Evolutionary conservation across 805 yeast species (phyloP), one percentile per base, ranked within the genome.

Genomic region (Wickerhamomyces alni): DNA sequence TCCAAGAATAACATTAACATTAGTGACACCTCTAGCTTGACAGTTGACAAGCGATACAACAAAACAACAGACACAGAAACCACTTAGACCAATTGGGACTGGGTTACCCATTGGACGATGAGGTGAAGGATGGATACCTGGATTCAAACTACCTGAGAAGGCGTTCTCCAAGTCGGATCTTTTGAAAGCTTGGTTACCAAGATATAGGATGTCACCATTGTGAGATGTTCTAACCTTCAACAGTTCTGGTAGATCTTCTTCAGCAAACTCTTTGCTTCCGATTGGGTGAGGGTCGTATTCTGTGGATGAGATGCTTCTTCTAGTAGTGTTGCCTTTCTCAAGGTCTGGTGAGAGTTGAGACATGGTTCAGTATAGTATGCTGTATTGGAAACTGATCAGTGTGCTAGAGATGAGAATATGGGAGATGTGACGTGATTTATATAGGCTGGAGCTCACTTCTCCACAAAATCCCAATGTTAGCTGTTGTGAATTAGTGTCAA

Each of bases 51-150:
- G 54, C 3, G 85, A 76, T 30, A 82, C 67, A 22, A 80, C 82
- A 57, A 82, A 75, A 33, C 64, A 58, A 17, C 66, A 66, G 37
- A 63, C 55, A 13, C 87, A 85, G 61, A 82, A 82, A 19, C 82
- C 85, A 22, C 79, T 74, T 42, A 83, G 64, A 13, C 89, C 91
- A 45, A 82, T 63, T 17, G 89, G 89, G 35, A 83, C 84, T 19
- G 91, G 89, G 52, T 82, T 82, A 42, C 82, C 89, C 63, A 74
- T 69, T 44, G 70, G 69, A 51, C 77, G 70, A 36, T 59, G 54
- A 6, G 80, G 69, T 41, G 65, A 59, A 17, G 67, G 62, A 43
- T 75, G 71, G 42, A 63, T 57, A 40, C 66, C 69, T 13, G 71
- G 69, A 52, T 68, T 66, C 46, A 74, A 55, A 22, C 57, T 59